Base-by-base conservation (phyloP, 257 asterid genomes). In the Gynochthodes officinalis region DNA sequence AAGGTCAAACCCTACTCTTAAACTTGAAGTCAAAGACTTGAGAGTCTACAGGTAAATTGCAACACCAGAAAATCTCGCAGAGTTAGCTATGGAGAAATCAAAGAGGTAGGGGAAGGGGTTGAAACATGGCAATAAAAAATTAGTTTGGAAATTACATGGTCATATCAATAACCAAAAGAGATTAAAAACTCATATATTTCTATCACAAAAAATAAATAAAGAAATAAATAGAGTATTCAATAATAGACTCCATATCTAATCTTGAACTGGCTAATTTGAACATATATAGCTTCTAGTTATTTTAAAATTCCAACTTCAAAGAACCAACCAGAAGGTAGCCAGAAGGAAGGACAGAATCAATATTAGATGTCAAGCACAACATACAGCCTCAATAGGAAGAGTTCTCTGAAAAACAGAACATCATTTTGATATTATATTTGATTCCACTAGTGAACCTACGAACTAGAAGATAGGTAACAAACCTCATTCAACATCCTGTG, bases 401-500 rank as follows among this genome's bases (percentile, higher is more conserved):
- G 11, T 42, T 43, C 23, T 49, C 70, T 40, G 23, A n/a, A n/a
- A n/a, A n/a, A n/a, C n/a, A n/a, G n/a, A n/a, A n/a, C n/a, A n/a
- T n/a, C n/a, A n/a, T n/a, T n/a, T n/a, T n/a, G n/a, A n/a, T n/a
- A n/a, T n/a, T n/a, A n/a, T n/a, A n/a, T 62, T 37, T 7, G 27
- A 19, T 21, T 19, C 30, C 28, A 69, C 14, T 14, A 76, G 69
- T 67, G 44, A 71, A 55, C 10, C 50, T 12, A 44, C 15, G 44
- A 43, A 59, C 60, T 28, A 43, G 14, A 46, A 63, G 49, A 27
- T 23, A 27, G 57, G 35, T 33, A 32, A 52, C 59, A 42, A 13
- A 76, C 86, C 86, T 82, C 86, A 18, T 82, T 82, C 79, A 82
- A 78, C 86, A 82, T 82, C 74, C 86, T 78, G 74, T 82, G 86